These are phyloP conservation scores for Fusarium siculi DNA, from an alignment of 2,329 filamentous ascomycete genomes.

Conservation along the genomic window DNA sequence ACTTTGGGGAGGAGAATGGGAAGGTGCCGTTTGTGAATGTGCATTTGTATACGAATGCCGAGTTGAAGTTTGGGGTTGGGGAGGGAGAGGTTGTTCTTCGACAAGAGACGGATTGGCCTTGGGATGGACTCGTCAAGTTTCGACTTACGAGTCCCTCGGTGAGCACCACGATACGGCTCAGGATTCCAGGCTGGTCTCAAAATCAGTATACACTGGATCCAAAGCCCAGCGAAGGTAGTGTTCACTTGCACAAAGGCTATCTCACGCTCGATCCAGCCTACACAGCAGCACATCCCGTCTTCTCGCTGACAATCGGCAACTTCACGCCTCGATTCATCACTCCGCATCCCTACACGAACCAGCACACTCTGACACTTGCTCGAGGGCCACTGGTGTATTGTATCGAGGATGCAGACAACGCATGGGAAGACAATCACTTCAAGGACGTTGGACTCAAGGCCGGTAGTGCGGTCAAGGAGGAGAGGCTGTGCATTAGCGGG, in stretches of 20 bases:
- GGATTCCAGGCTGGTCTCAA: constrained; percentile 65
- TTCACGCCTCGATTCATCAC: constrained; percentile 60
- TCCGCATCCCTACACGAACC: constrained; percentile 67
- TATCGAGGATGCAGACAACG: constrained; percentile 59
- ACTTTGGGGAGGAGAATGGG: constrained; percentile 44
- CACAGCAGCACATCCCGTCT: constrained; percentile 48
- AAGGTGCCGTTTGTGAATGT: constrained; percentile 57
- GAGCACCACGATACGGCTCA: constrained; percentile 56
- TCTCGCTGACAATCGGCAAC: constrained; percentile 53
- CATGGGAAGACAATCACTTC: constrained; percentile 28
- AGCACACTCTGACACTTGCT: constrained; percentile 63
- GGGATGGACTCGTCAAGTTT: constrained; percentile 63
- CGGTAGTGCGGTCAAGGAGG: background rate
- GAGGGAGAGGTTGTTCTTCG: constrained; percentile 51
- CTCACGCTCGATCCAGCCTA: constrained; percentile 57
- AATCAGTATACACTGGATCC: constrained; percentile 50
- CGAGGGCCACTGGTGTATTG: constrained; percentile 71
- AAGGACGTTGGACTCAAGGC: constrained; percentile 13
- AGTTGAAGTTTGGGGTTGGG: constrained; percentile 52
- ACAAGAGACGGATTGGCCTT: constrained; percentile 64
- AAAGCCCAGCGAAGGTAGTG: constrained; percentile 23
- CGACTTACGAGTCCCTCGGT: constrained; percentile 45
- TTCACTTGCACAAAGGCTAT: constrained; percentile 57
- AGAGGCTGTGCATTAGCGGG: background rate
- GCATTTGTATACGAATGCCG: constrained; percentile 66